phyloP scores from a whole-genome alignment of 345 rosid species.

The Boechera divaricarpa region DNA sequence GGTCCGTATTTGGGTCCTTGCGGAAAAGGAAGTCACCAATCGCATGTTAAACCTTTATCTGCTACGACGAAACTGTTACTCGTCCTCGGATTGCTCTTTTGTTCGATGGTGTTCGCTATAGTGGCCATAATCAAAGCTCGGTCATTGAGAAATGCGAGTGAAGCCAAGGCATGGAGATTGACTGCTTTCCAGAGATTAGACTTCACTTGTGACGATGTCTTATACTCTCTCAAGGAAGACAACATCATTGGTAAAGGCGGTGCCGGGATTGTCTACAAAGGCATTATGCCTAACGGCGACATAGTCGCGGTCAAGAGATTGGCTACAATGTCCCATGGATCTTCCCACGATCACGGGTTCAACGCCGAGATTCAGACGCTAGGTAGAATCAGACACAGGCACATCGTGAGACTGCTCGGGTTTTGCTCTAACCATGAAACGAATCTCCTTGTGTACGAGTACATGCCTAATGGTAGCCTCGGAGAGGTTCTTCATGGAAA shows the following conservation, averaged over 20 bases:
- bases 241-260: conserved; percentile 90
- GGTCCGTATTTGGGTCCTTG: conserved; percentile 84
- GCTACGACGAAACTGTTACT: conserved; percentile 76
- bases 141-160: conserved; percentile 66
- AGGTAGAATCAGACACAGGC: conserved; percentile 81
- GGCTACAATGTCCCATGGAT: conserved; percentile 77
- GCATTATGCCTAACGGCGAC: conserved; percentile 70
- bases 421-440: conserved; percentile 91
- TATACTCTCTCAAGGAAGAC: conserved; percentile 78
- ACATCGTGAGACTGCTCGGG: conserved; percentile 77
- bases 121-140: conserved; percentile 81
- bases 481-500: conserved; percentile 91
- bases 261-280: conserved; percentile 87
- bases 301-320: conserved; percentile 77
- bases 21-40: conserved; percentile 51
- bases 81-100: conserved; percentile 73
- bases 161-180: conserved; percentile 76
- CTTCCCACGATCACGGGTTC: conserved; percentile 90
- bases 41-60: conserved; percentile 65
- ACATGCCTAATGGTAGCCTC: conserved; percentile 85
- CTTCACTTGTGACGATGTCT: conserved; percentile 74
- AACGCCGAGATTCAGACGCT: conserved; percentile 90
- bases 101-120: conserved; percentile 76
- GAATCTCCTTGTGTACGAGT: conserved; percentile 80
- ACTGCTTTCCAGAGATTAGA: conserved; percentile 91